phyloP scores from a whole-genome alignment of 2,329 filamentous ascomycete genomes.

The Arthrocladium fulminans region DNA sequence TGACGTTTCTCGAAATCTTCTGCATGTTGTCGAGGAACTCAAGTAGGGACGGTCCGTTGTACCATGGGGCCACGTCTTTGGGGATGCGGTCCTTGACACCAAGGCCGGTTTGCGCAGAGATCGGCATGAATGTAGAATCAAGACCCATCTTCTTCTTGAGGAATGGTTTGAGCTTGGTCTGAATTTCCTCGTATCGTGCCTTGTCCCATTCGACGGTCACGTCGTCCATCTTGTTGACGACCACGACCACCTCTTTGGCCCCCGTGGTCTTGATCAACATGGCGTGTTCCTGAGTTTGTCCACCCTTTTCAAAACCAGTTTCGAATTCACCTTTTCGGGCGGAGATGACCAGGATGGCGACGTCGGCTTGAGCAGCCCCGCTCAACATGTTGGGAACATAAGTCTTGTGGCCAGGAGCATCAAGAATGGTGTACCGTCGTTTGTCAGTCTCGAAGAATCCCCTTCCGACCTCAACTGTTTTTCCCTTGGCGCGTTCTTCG shows the following conservation, averaged over 20 bases:
- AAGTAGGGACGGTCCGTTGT: conserved; percentile 78
- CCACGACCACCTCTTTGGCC: conserved; percentile 91
- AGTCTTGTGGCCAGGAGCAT: conserved; percentile 95
- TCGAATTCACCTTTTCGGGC: conserved; percentile 98
- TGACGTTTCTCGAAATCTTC: conserved; percentile 86
- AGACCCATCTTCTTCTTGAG: conserved; percentile 61
- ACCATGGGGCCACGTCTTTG: conserved; percentile 69
- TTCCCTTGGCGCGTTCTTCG: conserved; percentile 91
- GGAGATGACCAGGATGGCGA: conserved; percentile 91
- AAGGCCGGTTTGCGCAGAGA: conserved; percentile 76
- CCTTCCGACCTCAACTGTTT: conserved; percentile 93
- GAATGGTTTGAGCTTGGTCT: conserved; percentile 75
- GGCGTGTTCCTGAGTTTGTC: conserved; percentile 94
- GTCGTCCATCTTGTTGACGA: conserved; percentile 99
- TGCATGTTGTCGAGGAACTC: conserved; percentile 95
- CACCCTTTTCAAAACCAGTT: conserved; percentile 89
- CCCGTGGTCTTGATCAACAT: conserved; percentile 97
- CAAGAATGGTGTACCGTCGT: conserved; percentile 89
- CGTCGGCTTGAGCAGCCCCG: conserved; percentile 82
- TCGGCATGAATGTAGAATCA: conserved; percentile 90
- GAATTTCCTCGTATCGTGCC: conserved; percentile 87
- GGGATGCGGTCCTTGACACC: conserved; percentile 86
- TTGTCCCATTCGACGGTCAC: conserved; percentile 92
- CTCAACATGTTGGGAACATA: conserved; percentile 99
- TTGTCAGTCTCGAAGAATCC: conserved; percentile 97